Evolutionary conservation across 441 rosid species (phyloP), one percentile per base, ranked within the genome.

Genomic region (Aquilaria agallochum): DNA sequence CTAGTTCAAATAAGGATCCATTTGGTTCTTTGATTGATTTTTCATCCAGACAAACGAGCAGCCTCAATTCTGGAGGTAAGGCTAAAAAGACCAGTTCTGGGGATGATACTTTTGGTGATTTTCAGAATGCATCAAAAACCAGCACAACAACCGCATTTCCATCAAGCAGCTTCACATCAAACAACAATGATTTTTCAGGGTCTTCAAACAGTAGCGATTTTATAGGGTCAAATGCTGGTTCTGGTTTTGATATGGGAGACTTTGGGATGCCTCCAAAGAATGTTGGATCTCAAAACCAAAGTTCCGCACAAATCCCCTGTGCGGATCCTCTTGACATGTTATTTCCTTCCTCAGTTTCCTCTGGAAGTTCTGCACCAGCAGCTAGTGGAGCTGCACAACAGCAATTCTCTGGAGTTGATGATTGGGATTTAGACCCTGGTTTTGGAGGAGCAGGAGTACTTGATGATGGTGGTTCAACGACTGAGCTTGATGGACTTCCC

Each of bases 401-500:
- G 76, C 85, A 68, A 49, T 74, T 76, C 33, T 73, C 75, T 2
- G 89, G 73, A 70, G 65, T 74, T 70, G 88, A 84, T 71, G 96
- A 90, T 67, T 94, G 98, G 96, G 99, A 96, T 9, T 60, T 83
- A 74, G 88, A 76, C 50, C 67, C 89, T 9, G 88, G 72, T 55
- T 85, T 94, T 56, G 95, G 78, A 45, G 89, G 86, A 66, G 49
- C 62, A 0, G 89, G 75, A 64, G 93, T 73, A 69, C 70, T 64
- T 40, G 84, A 79, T 44, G 74, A 72, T 9, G 80, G 84, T 2
- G 82, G 83, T 58, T 65, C 80, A 27, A 94, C 95, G n/a, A 91
- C 95, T 2, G 99, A 90, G 83, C 92, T 94, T 27, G 98, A 94
- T 66, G 95, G 96, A 61, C 90, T 90, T 73, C 96, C 98, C 44